A percentile compares a stretch with the other conserved stretches of the same genome.
phyloP scores from a whole-genome alignment of 345 rosid genomes.

The Brassica rapa region DNA sequence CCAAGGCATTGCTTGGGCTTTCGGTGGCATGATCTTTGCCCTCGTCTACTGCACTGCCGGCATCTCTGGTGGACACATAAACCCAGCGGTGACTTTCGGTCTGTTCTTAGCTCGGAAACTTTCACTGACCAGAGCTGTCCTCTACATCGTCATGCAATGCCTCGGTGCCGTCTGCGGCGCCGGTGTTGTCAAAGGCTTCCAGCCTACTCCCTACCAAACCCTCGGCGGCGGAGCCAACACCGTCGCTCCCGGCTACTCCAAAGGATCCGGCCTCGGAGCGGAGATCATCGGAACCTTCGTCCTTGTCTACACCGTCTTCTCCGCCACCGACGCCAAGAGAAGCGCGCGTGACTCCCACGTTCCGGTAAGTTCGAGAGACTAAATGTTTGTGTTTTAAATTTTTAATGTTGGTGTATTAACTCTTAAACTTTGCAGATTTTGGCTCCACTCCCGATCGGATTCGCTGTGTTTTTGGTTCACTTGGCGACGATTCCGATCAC shows the following conservation, averaged over 20 bases:
- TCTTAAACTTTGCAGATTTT: slow-evolving; percentile 45
- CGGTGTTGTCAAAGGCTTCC: slow-evolving; percentile 52
- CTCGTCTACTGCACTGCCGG: slow-evolving; percentile 56
- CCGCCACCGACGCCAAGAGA: slow-evolving; percentile 53
- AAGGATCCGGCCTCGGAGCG: slow-evolving; percentile 49
- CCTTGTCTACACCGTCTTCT: slow-evolving; percentile 58
- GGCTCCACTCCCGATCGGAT: slow-evolving; percentile 70
- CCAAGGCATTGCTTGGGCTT: slow-evolving; percentile 56
- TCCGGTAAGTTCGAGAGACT: slow-evolving; percentile 13
- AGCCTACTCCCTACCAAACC: slow-evolving; percentile 34
- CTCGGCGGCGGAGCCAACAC: slow-evolving; percentile 54
- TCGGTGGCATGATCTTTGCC: slow-evolving; percentile 55
- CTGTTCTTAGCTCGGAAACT: slow-evolving; percentile 45
- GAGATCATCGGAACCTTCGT: slow-evolving; percentile 47
- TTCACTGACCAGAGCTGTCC: slow-evolving; percentile 42
- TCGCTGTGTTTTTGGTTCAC: slow-evolving; percentile 73
- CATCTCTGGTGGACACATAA: slow-evolving; percentile 53
- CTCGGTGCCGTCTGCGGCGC: slow-evolving; percentile 50
- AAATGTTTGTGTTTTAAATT: no score
- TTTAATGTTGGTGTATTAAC: background rate
- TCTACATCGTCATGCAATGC: slow-evolving; percentile 49
- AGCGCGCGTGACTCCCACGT: slow-evolving; percentile 50
- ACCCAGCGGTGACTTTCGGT: slow-evolving; percentile 49
- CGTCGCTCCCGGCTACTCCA: slow-evolving; percentile 47
- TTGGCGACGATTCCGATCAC: slow-evolving; percentile 70